Evolutionary conservation across 2,329 filamentous ascomycete genomes (phyloP).

Genomic region (Trichoderma semiorbis): DNA sequence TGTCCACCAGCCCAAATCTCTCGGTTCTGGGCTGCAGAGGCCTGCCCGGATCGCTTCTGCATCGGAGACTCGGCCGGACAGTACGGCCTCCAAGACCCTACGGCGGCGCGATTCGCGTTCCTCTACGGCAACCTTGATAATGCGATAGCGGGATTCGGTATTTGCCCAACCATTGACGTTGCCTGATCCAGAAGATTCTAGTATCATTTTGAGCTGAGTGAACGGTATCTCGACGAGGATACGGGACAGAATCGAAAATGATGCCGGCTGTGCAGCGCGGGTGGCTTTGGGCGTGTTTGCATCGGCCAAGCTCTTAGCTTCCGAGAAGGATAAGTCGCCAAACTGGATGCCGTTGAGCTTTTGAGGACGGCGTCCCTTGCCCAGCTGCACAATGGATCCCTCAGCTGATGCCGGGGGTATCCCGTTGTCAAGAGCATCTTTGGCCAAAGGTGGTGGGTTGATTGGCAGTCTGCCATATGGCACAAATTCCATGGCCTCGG

Average conservation of each 20-base stretch:
- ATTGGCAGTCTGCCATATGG: conserved; percentile 41
- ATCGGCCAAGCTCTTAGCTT: conserved; percentile 25
- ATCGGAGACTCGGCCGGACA: conserved; percentile 34
- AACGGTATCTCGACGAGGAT: conserved; percentile 70
- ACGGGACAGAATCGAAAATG: conserved; percentile 57
- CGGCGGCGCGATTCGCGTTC: conserved; percentile 57
- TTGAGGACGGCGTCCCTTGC: conserved; percentile 41
- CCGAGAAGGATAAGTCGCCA: conserved; percentile 55
- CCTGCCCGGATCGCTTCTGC: conserved; percentile 35
- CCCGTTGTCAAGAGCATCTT: conserved; percentile 24
- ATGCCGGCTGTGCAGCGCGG: conserved; percentile 29
- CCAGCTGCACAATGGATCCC: conserved; percentile 36
- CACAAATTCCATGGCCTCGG: conserved; percentile 35
- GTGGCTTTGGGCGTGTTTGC: conserved; percentile 32
- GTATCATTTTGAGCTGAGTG: conserved; percentile 58
- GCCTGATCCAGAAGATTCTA: conserved; percentile 57
- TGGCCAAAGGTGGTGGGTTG: conserved; percentile 21
- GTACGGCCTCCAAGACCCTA: conserved; percentile 44
- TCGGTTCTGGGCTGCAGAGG: conserved; percentile 39
- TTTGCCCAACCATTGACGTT: conserved; percentile 49
- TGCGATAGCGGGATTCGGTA: conserved; percentile 44
- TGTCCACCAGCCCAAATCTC: conserved; percentile 43
- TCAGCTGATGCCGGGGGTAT: conserved; percentile 8
- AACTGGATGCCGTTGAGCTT: conserved; percentile 66
- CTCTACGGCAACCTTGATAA: conserved; percentile 48